Conservation (phyloP, 192 early-diverging fungal species). For the Coemansia sp. region DNA sequence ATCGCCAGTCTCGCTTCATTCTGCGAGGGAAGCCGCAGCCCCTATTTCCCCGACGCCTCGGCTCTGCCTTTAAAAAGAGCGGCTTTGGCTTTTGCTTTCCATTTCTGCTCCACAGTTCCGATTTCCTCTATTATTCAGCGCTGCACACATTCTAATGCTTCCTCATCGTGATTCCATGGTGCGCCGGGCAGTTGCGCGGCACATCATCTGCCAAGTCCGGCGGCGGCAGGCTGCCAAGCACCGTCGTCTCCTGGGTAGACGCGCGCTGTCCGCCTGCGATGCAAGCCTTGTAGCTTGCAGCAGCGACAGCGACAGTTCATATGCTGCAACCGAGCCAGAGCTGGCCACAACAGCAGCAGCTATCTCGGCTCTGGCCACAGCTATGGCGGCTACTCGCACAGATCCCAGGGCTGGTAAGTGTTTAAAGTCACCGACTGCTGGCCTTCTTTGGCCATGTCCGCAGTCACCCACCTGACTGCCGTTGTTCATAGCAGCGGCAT, state of each 20-base stretch:
- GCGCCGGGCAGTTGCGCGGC: constrained; percentile 7
- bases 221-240: constrained; percentile 8
- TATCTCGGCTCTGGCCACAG: constrained; percentile 1
- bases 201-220: constrained; percentile 5
- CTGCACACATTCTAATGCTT: not conserved
- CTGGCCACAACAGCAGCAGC: not conserved
- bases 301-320: not conserved
- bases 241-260: not conserved
- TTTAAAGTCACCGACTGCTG: not conserved
- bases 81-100: not conserved
- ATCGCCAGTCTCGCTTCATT: not conserved
- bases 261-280: not conserved
- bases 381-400: not conserved
- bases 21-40: not conserved
- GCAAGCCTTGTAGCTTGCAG: not conserved
- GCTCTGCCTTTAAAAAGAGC: not conserved
- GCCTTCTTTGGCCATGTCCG: not conserved
- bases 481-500: not conserved
- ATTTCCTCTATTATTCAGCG: not conserved
- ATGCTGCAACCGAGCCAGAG: not conserved
- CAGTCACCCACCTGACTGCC: not conserved
- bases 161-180: constrained; percentile 3
- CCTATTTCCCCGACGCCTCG: not conserved
- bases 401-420: constrained; percentile 1
- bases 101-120: not conserved